Percentiles rank a stretch among this genome's conserved stretches.
Conservation (phyloP, 257 asterid genomes). For the Orobanche coerulescens region DNA sequence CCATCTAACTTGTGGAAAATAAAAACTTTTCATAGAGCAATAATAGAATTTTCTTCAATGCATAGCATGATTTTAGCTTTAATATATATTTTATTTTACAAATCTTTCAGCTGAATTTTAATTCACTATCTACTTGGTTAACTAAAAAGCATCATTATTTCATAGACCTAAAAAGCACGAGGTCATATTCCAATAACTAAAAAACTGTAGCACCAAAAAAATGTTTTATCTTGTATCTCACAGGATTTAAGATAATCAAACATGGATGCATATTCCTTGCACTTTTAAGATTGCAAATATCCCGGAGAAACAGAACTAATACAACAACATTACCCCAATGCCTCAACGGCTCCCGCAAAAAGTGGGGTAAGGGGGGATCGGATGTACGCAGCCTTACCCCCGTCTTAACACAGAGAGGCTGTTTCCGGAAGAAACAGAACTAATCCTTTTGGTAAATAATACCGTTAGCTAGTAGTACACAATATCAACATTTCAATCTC, state of each 20-base stretch:
- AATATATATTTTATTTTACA: neutral
- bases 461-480: neutral
- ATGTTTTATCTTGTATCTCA: neutral
- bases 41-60: neutral
- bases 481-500: neutral
- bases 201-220: neutral
- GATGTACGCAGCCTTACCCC: too few relatives aligned
- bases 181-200: neutral
- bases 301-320: neutral
- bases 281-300: neutral
- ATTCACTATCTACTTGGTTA: neutral
- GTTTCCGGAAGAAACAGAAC: neutral
- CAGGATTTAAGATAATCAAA: neutral
- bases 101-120: neutral
- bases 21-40: neutral
- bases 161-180: neutral
- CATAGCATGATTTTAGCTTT: neutral
- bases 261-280: neutral
- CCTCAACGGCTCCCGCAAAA: too few relatives aligned
- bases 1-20: neutral
- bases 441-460: neutral
- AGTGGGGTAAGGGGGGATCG: too few relatives aligned
- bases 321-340: too few relatives aligned
- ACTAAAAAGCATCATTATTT: neutral
- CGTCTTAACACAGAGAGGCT: too few relatives aligned